Base-by-base conservation (phyloP, 805 yeast species). In the Sugiyamaella smithiae region DNA sequence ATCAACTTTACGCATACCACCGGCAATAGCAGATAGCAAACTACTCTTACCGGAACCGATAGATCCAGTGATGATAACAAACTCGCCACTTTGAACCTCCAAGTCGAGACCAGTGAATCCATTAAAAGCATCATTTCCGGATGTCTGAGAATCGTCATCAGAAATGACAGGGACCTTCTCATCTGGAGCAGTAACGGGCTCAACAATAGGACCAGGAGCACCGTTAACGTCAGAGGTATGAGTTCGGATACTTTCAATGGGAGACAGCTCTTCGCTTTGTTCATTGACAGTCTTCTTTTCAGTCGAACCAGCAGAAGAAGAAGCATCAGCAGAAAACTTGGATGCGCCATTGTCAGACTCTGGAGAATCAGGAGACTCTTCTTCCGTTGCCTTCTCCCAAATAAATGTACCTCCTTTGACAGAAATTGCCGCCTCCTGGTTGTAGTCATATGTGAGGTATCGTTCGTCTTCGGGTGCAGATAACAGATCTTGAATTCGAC, bases 21-120 rank as follows among this genome's bases (percentile, higher is more conserved):
- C 95, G 6, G 85, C 72, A 45, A 88, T 67, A 0, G 95, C 89
- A 56, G 72, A 74, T 43, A 88, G 69, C 22, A 88, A 67, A 0
- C 93, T 84, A 0, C 90, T 72, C 62, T 88, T 88, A 49, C 96
- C 96, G 2, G 88, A 74, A 2, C 96, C 96, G 59, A 88, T 85
- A 1, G 82, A 67, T 12, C 96, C 96, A 0, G 91, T 85, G 22
- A 86, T 74, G 51, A 85, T 84, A 5, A 88, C 68, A 45, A 89
- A 78, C 60, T 87, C 95, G 19, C 86, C 85, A 52, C 75, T 74
- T 36, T 68, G 64, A 36, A 85, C 67, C 1, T 65, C 62, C 19
- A 85, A 62, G 54, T 77, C 69, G 49, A 85, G 65, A 58, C 80
- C 55, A 24, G 29, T 43, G 36, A 56, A 55, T 5, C 57, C 55